Percentiles rank a stretch among this genome's conserved stretches.
These are phyloP conservation scores for Mortierella sp. DNA, from an alignment of 371 early-diverging fungal genomes.

Conservation along the genomic window DNA sequence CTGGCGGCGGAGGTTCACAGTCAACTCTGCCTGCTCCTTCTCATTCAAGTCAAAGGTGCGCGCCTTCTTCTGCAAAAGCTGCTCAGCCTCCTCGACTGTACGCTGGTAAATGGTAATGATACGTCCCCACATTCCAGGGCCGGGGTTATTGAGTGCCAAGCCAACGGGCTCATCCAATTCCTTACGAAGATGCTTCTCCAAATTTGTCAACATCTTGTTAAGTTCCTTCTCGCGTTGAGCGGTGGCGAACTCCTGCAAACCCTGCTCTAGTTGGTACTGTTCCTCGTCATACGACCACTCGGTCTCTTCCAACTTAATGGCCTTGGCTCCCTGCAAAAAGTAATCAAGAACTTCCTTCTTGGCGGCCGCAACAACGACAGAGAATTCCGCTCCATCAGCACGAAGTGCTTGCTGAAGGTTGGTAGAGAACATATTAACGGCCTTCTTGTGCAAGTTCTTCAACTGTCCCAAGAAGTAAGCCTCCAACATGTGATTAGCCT, in stretches of 20 bases:
- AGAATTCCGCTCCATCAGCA: slow-evolving; percentile 30
- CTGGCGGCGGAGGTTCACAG: slow-evolving; percentile 65
- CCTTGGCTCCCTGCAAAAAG: slow-evolving; percentile 58
- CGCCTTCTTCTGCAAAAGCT: slow-evolving; percentile 59
- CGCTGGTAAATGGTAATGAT: slow-evolving; percentile 71
- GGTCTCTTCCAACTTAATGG: slow-evolving; percentile 71
- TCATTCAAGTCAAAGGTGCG: slow-evolving; percentile 58
- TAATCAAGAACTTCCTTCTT: slow-evolving; percentile 37
- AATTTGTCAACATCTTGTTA: slow-evolving; percentile 76
- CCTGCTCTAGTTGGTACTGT: slow-evolving; percentile 70
- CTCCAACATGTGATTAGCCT: slow-evolving; percentile 82
- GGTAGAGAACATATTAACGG: slow-evolving; percentile 72
- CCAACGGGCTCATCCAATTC: slow-evolving; percentile 79
- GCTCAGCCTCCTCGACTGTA: slow-evolving; percentile 64
- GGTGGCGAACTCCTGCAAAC: slow-evolving; percentile 74
- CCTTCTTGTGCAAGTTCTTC: slow-evolving; percentile 84
- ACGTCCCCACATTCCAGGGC: slow-evolving; percentile 79
- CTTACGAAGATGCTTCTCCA: slow-evolving; percentile 75
- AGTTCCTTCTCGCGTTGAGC: slow-evolving; percentile 84
- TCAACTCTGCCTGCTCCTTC: slow-evolving; percentile 64
- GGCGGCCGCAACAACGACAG: slow-evolving; percentile 23
- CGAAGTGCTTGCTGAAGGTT: slow-evolving; percentile 58
- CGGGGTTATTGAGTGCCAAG: slow-evolving; percentile 76
- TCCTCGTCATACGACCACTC: slow-evolving; percentile 87
- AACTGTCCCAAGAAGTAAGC: slow-evolving; percentile 88